Percentiles rank a stretch among this genome's conserved stretches.
Evolutionary conservation across 768 basidiomycete genomes (phyloP).

Genomic region (Pleurotus citrinopileatus): DNA sequence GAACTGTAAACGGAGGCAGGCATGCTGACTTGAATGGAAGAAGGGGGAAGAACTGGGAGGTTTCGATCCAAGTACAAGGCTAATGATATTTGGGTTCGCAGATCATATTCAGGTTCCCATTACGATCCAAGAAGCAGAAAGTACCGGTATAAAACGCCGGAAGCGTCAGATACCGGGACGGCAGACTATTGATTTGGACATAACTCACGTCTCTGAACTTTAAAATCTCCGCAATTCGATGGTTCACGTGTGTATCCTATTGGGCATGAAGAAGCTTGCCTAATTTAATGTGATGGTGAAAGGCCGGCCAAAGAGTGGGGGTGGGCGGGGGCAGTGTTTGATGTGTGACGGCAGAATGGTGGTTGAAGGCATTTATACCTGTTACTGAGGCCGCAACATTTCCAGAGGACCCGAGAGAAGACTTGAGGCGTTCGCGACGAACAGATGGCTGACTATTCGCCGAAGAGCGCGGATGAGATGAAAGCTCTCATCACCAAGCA

Average conservation of each 20-base stretch:
- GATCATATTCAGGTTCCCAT: constrained; percentile 8
- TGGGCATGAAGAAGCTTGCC: not conserved
- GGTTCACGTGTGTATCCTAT: constrained; percentile 5
- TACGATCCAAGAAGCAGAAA: constrained; percentile 7
- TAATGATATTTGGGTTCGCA: not conserved
- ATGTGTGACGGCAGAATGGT: not conserved
- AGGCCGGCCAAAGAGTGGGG: not conserved
- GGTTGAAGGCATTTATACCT: not conserved
- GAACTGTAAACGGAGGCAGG: not conserved
- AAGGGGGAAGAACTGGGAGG: not conserved
- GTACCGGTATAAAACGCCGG: constrained; percentile 9
- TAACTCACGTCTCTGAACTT: not conserved
- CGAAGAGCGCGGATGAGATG: not conserved
- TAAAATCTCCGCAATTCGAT: not conserved
- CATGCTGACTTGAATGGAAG: not conserved
- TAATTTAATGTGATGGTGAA: constrained; percentile 1
- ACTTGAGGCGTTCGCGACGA: not conserved
- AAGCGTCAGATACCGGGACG: constrained; percentile 1
- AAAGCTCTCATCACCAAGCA: not conserved
- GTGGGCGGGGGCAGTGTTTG: not conserved
- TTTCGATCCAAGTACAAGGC: not conserved
- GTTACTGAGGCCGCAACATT: not conserved
- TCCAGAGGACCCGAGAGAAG: not conserved
- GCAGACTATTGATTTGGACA: not conserved
- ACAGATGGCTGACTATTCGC: not conserved